phyloP scores from a whole-genome alignment of 257 asterid species.

The Solanum chiquidenum region DNA sequence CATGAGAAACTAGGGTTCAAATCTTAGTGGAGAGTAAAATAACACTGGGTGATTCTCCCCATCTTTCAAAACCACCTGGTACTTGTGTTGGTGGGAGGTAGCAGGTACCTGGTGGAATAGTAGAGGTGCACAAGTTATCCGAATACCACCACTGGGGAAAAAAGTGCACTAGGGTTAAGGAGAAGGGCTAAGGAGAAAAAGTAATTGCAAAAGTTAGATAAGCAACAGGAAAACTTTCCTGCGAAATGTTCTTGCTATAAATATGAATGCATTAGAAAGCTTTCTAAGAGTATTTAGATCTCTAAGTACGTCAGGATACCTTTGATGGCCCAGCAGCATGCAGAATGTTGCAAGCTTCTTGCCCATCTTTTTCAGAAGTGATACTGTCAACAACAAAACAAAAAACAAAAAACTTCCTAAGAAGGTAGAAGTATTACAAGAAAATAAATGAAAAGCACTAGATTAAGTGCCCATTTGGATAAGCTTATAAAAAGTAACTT shows the following conservation, averaged over 20 bases:
- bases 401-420: not conserved
- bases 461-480: not conserved
- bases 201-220: not conserved
- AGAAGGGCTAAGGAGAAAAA: not conserved
- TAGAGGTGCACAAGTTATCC: not conserved
- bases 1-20: not conserved
- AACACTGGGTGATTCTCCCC: not conserved
- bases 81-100: not conserved
- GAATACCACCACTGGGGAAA: not conserved
- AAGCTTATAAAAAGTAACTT: not conserved
- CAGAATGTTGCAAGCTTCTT: conserved; percentile 84
- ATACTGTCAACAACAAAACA: conserved; percentile 32
- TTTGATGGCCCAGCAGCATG: conserved; percentile 98
- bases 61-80: not conserved
- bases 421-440: not conserved
- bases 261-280: not conserved
- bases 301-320: conserved; percentile 33
- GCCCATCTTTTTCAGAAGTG: conserved; percentile 79
- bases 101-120: not conserved
- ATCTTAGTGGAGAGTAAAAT: not conserved
- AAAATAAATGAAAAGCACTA: not conserved
- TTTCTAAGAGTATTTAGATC: not conserved
- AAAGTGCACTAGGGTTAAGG: not conserved
- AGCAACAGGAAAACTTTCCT: not conserved
- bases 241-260: not conserved